phyloP scores from a whole-genome alignment of 768 basidiomycete species.

The Pleurotus sapidus region DNA sequence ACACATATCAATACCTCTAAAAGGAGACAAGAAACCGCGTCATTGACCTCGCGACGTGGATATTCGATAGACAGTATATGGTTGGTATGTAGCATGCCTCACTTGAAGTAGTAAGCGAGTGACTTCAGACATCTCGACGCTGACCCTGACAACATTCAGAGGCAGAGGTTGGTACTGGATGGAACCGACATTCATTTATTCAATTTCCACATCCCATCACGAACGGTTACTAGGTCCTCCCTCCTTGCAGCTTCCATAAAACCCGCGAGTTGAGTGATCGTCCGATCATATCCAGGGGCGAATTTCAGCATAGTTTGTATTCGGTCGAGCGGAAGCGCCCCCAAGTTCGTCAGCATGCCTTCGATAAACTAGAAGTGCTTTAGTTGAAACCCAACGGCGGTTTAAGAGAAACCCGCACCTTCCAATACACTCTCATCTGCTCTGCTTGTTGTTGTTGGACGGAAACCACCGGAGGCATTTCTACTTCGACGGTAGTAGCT shows the following conservation, averaged over 20 bases:
- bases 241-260: slow-evolving; percentile 82
- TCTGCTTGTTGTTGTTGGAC: slow-evolving; percentile 77
- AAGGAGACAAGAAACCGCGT: too few relatives aligned
- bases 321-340: slow-evolving; percentile 69
- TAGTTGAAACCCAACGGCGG: background rate
- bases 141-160: background rate
- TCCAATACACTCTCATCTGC: slow-evolving; percentile 89
- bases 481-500: slow-evolving; percentile 30
- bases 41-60: too few relatives aligned
- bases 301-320: slow-evolving; percentile 88
- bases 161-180: background rate
- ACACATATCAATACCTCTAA: background rate
- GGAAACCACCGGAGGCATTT: slow-evolving; percentile 47
- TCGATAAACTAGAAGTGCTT: slow-evolving; percentile 67
- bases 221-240: slow-evolving; percentile 70
- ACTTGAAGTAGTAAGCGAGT: too few relatives aligned
- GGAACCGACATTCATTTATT: slow-evolving; percentile 23
- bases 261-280: slow-evolving; percentile 69
- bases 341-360: slow-evolving; percentile 89
- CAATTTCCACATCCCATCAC: slow-evolving; percentile 69
- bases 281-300: slow-evolving; percentile 79
- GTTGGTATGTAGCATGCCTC: too few relatives aligned
- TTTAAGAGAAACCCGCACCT: slow-evolving; percentile 41
- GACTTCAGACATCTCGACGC: too few relatives aligned
- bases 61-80: too few relatives aligned